phyloP scores from a whole-genome alignment of 2,329 filamentous ascomycete genomes.

The Cordyceps javanica region DNA sequence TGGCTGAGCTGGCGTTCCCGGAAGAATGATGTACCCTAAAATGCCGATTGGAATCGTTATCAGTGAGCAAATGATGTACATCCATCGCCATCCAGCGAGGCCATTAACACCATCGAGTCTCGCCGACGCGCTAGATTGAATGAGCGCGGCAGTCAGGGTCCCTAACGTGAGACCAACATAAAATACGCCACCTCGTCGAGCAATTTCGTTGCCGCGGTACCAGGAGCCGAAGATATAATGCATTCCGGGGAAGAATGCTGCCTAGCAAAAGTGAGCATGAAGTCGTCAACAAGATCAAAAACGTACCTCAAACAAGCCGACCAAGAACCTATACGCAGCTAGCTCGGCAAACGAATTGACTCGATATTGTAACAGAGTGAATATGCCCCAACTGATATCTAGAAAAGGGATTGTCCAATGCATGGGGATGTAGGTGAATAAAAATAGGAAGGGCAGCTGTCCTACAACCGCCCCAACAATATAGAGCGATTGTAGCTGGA shows the following conservation, averaged over 20 bases:
- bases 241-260: too few relatives aligned
- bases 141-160: background rate
- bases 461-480: slow-evolving; percentile 54
- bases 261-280: background rate
- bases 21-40: too few relatives aligned
- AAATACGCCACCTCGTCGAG: background rate
- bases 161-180: background rate
- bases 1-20: too few relatives aligned
- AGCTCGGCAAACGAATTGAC: background rate
- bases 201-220: background rate
- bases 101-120: too few relatives aligned
- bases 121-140: background rate
- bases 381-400: background rate
- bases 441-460: slow-evolving; percentile 15
- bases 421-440: background rate
- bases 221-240: too few relatives aligned
- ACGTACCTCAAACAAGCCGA: background rate
- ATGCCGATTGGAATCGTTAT: too few relatives aligned
- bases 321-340: background rate
- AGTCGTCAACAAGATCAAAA: background rate
- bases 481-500: slow-evolving; percentile 47
- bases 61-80: too few relatives aligned
- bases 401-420: background rate
- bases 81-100: too few relatives aligned
- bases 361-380: background rate